Percentiles rank a stretch among this genome's conserved stretches.
Evolutionary conservation across 225 moss, liverwort and hornwort genomes (phyloP).

Genomic region (Thuidium tamariscinum): DNA sequence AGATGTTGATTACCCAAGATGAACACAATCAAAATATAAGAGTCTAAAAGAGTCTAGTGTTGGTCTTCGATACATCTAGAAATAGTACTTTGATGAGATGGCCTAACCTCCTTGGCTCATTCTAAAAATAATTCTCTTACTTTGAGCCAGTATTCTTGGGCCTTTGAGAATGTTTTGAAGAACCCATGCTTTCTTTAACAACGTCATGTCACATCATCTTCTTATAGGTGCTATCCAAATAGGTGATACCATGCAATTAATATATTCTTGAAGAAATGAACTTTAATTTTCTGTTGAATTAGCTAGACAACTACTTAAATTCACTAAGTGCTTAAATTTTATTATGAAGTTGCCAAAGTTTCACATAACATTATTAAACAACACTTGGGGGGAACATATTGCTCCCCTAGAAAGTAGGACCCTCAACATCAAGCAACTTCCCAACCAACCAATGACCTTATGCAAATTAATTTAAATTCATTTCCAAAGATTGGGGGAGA

Average conservation of each 20-base stretch:
- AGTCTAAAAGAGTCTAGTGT: neutral
- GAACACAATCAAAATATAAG: neutral
- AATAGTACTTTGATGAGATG: neutral
- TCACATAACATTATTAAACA: too few relatives aligned
- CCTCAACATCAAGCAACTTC: too few relatives aligned
- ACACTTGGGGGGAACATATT: too few relatives aligned
- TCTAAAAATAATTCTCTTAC: neutral
- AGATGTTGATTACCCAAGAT: neutral
- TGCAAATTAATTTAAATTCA: too few relatives aligned
- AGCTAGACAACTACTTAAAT: too few relatives aligned
- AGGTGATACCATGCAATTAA: too few relatives aligned
- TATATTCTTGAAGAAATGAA: neutral
- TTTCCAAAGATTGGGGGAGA: too few relatives aligned
- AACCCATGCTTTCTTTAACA: neutral
- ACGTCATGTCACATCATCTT: neutral
- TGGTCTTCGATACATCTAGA: accelerated
- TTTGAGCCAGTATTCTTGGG: neutral
- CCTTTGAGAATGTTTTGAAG: neutral
- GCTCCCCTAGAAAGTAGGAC: too few relatives aligned
- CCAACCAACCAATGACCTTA: too few relatives aligned
- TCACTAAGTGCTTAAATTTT: neutral
- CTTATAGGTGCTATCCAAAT: neutral
- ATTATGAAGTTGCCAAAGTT: neutral
- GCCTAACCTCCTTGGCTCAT: neutral
- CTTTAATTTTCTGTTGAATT: neutral